Base-by-base conservation (phyloP, 768 basidiomycete genomes). In the Leccinum uliginosum region DNA sequence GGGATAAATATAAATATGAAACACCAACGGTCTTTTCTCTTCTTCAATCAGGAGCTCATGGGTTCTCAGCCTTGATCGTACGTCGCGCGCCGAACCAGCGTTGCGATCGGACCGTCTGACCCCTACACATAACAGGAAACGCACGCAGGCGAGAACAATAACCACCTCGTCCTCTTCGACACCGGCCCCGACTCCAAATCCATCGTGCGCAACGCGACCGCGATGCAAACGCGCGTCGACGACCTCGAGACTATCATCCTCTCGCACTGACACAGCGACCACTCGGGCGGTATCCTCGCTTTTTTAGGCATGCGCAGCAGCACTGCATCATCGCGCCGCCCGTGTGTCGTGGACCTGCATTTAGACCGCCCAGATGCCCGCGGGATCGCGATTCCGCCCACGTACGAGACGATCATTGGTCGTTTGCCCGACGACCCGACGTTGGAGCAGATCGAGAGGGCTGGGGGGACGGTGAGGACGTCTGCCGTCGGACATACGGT, bases 181-280 rank as follows among this genome's bases (percentile, higher is more conserved):
- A 86, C 89, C 15, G 92, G 91, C 0, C 91, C 92, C 9, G 91
- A 93, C 65, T 81, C 83, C 15, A 76, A 74, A 23, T 84, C 86
- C 26, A 83, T 94, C 59, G 79, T 83, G 19, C 83, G 89, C 51
- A 93, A 93, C 70, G 68, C 84, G 24, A 70, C 70, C 6, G 81
- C 84, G 3, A 77, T 93, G 76, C 75, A 83, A 19, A 65, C 83
- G 1, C 79, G 80, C 2, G 69, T 83, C 9, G 72, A 78, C 30
- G 69, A 75, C 38, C 76, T 94, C 61, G 80, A 82, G 35, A 79
- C 83, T 26, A 74, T 92, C 43, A 75, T 91, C 34, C 79, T 83
- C n/a, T 91, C 87, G 26, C 83, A 89, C 66, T 93, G 90, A 91
- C 89, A 89, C 65, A 76, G 80, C 55, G 87, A 89, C 66, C 85